Base-by-base conservation (phyloP, 306 rosid species). In the Acmispon strigosus region DNA sequence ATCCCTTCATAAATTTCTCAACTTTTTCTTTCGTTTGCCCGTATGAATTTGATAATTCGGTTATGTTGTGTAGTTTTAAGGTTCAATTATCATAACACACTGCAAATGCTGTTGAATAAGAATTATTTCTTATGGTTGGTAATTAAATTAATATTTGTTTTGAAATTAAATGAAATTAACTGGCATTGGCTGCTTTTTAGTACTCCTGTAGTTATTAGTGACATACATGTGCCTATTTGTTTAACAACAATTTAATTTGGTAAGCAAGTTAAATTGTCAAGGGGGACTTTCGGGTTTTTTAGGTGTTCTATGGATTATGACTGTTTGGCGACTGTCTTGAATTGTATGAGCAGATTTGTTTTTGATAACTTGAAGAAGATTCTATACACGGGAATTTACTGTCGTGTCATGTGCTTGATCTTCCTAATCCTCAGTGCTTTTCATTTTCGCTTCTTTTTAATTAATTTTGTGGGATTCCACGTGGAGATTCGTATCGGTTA, bases 141-240 rank as follows among this genome's bases (percentile, higher is more conserved):
- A 42, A 42, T 71, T 75, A 17, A 15, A 15, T 49, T 61, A 10
- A 11, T 66, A 9, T 69, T 62, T 62, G 37, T 36, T 61, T 22
- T 57, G 6, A 6, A 50, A 13, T 32, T 56, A 2, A 27, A 56
- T 59, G 0, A 10, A 12, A 13, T 71, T 47, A 37, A 41, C 77
- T 72, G 76, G 70, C 84, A 76, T 69, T 78, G 77, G 19, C 16
- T 76, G 49, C 48, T 72, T 22, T 53, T 2, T 2, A 4, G 32
- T 27, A 27, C 32, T 27, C 4, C 59, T 27, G 5, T 48, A 63
- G 49, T 57, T 54, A 1, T n/a, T n/a, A n/a, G n/a, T n/a, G n/a
- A n/a, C n/a, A 66, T 76, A 1, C 37, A 4, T 48, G 0, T 44
- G 16, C 60, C 6, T 17, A 67, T 16, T 79, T 62, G 66, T 15